Percentiles rank a stretch among this genome's conserved stretches.
phyloP scores from a whole-genome alignment of 441 rosid species.

The Adansonia grandidieri region DNA sequence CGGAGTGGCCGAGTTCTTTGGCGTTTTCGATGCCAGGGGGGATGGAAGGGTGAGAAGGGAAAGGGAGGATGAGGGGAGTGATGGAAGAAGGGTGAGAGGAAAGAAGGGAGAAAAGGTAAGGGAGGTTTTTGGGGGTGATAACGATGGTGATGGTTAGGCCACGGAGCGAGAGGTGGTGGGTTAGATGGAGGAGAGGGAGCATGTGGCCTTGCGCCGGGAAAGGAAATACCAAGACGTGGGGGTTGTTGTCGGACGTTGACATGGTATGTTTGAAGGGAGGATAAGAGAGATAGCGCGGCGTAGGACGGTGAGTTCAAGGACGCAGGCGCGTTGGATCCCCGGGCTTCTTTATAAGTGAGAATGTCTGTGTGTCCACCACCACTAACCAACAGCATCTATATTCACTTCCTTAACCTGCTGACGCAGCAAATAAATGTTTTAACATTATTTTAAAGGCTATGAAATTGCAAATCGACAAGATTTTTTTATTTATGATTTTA shows the following conservation, averaged over 20 bases:
- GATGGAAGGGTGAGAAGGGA: slow-evolving; percentile 25
- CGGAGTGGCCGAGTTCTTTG: slow-evolving; percentile 24
- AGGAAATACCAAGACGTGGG: neutral
- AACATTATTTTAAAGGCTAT: too few relatives aligned
- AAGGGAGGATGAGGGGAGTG: slow-evolving; percentile 40
- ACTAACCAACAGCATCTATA: too few relatives aligned
- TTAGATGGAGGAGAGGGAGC: slow-evolving; percentile 36
- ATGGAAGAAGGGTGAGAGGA: slow-evolving; percentile 33
- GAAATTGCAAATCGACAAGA: too few relatives aligned
- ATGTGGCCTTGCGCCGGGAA: slow-evolving; percentile 1
- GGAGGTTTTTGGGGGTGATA: slow-evolving; percentile 44
- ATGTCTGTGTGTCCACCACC: too few relatives aligned
- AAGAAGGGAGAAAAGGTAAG: slow-evolving; percentile 43
- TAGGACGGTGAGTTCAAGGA: neutral
- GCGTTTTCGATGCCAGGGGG: slow-evolving; percentile 27
- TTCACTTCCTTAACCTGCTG: too few relatives aligned
- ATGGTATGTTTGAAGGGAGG: neutral
- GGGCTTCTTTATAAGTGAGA: too few relatives aligned
- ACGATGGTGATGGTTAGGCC: slow-evolving; percentile 50
- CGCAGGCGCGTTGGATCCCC: too few relatives aligned
- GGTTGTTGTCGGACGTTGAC: neutral
- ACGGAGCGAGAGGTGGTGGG: slow-evolving; percentile 46
- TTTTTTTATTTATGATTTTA: too few relatives aligned
- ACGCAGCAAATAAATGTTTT: too few relatives aligned
- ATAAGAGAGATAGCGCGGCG: too few relatives aligned